Evolutionary conservation across 1,139 yeast species (phyloP).

Genomic region (Petasospora fabianii): DNA sequence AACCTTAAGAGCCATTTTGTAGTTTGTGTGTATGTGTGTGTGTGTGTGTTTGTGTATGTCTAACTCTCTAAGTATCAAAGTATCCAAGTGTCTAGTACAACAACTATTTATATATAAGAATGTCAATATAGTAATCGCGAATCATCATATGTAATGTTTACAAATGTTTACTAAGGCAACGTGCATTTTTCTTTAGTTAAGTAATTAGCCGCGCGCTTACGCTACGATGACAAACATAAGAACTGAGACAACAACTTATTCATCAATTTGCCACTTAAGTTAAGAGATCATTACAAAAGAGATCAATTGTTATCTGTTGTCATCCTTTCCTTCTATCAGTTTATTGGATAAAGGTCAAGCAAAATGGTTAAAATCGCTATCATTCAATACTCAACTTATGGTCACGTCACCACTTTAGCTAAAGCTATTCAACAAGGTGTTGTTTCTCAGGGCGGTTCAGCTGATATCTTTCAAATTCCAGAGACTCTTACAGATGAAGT

Average conservation of each 20-base stretch:
- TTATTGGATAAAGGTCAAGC: not conserved
- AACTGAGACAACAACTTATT: not conserved
- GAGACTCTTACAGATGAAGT: conserved; percentile 71
- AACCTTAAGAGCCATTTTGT: conserved; percentile 28
- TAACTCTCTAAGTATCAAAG: no score
- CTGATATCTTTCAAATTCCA: conserved; percentile 71
- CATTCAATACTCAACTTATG: conserved; percentile 75
- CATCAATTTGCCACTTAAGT: not conserved
- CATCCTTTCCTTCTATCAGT: not conserved
- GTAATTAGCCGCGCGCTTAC: conserved; percentile 2
- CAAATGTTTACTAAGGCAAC: not conserved
- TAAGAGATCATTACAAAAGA: no score
- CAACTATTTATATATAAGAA: no score
- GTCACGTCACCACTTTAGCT: conserved; percentile 69
- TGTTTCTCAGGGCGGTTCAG: conserved; percentile 66
- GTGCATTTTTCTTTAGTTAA: no score
- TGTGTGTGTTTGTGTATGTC: not conserved
- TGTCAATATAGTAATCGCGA: no score
- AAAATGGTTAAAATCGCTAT: conserved; percentile 26
- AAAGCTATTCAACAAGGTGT: conserved; percentile 66
- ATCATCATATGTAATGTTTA: no score
- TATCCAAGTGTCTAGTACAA: no score
- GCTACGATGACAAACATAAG: conserved; percentile 4
- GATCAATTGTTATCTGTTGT: no score
- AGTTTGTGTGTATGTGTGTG: not conserved